Evolutionary conservation across 2,329 filamentous ascomycete species (phyloP), one percentile per base, ranked within the genome.

Genomic region (Chalaropsis ovoidea): DNA sequence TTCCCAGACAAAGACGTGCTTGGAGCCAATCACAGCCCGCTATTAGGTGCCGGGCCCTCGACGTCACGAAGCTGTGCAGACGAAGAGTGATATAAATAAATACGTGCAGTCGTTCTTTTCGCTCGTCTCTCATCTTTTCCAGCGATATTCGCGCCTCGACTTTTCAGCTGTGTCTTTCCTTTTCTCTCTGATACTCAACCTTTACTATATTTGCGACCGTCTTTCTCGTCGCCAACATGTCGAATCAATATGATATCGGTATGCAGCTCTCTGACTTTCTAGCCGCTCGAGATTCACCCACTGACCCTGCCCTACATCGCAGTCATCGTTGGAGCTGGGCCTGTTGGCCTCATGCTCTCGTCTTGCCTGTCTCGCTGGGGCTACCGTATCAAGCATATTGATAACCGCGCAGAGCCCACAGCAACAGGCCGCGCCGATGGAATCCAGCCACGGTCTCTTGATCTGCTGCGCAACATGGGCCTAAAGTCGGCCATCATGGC

Each of bases 371-470:
- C 90, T 68, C 82, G 91, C 78, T 96, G 91, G 90, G 92, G 92
- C 22, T 96, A 96, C 80, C 90, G 85, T 75, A 90, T 96, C 75
- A 95, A 93, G 79, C 90, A 96, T 76, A 90, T 96, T 72, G 92
- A 96, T 77, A 95, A 95, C 76, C 83, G 91, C 67, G 80, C 90
- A 1, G 88, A 93, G 72, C 91, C 91, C 17, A 96, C 91, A 13
- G 73, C 84, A 1, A 95, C 90, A 22, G 91, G 91, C 64, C 88
- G 91, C 69, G 92, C 91, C 65, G 91, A 96, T 76, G 91, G 90
- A 68, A 95, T 96, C 67, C 91, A 96, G 77, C 91, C 91, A 45
- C 86, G 92, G 47, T 95, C 91, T 0, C 80, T 95, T 27, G 91
- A 96, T 71, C 82, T 96, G 17, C 80, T 96, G 61, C 85, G 88